A percentile compares a stretch with the other conserved stretches of the same genome.
phyloP scores from a whole-genome alignment of 2,329 filamentous ascomycete genomes.

The Colletotrichum tabaci region DNA sequence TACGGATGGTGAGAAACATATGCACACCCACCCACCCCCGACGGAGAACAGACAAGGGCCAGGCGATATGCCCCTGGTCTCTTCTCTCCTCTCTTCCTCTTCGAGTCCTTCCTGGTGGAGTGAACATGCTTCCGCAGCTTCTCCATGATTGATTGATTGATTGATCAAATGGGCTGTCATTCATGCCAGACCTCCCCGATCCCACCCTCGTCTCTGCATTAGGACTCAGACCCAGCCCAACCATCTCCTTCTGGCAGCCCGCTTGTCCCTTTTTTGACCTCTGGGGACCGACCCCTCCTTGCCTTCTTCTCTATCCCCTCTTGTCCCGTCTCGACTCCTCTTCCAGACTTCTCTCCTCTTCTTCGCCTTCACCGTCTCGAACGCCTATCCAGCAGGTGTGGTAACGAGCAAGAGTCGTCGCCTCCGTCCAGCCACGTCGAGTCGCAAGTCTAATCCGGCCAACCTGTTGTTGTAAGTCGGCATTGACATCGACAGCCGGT shows the following conservation, averaged over 20 bases:
- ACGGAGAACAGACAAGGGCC: background rate
- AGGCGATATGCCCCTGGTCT: background rate
- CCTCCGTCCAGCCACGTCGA: background rate
- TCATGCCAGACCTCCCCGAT: slow-evolving; percentile 29
- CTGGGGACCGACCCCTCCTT: slow-evolving; percentile 36
- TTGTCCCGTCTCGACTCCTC: slow-evolving; percentile 31
- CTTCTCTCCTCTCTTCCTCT: background rate
- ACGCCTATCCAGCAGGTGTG: slow-evolving; percentile 13
- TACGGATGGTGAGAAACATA: background rate
- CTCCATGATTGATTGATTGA: slow-evolving; percentile 1
- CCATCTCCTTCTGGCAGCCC: slow-evolving; percentile 15
- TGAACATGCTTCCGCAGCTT: slow-evolving; percentile 3
- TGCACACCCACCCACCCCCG: background rate
- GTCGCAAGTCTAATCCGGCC: background rate
- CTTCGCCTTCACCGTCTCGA: slow-evolving; percentile 14
- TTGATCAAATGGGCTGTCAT: slow-evolving; percentile 33
- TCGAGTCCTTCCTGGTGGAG: slow-evolving; percentile 19
- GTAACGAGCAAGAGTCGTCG: slow-evolving; percentile 6
- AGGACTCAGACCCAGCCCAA: slow-evolving; percentile 19
- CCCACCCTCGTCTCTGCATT: slow-evolving; percentile 22
- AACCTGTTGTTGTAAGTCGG: background rate
- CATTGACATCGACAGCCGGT: background rate
- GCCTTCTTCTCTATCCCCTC: slow-evolving; percentile 20
- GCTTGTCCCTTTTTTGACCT: slow-evolving; percentile 30
- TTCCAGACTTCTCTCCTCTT: slow-evolving; percentile 16